Evolutionary conservation across 352 stramenopile genomes (phyloP).

Genomic region (Pythium vanterpoolii): DNA sequence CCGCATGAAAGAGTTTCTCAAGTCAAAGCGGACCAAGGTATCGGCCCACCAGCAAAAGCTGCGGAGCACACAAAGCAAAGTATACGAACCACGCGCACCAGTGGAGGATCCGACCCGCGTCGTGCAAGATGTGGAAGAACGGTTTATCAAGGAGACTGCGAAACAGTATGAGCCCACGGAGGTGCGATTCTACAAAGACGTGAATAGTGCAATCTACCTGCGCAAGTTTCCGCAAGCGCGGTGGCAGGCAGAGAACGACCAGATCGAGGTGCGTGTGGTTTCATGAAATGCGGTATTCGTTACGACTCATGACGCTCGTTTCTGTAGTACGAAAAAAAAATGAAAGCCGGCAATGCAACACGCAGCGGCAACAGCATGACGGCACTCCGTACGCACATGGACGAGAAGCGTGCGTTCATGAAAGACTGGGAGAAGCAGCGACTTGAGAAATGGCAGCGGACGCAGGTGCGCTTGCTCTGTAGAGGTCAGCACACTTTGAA

Average conservation of each 20-base stretch:
- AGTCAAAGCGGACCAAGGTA: slow-evolving; percentile 24
- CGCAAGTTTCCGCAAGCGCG: slow-evolving; percentile 59
- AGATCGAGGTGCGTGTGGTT: slow-evolving; percentile 26
- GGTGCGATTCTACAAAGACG: slow-evolving; percentile 50
- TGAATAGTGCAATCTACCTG: slow-evolving; percentile 68
- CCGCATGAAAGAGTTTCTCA: slow-evolving; percentile 53
- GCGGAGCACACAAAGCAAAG: slow-evolving; percentile 15
- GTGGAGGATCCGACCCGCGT: slow-evolving; percentile 4
- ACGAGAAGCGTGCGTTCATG: slow-evolving; percentile 60
- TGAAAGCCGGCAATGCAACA: slow-evolving; percentile 22
- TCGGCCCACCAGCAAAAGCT: slow-evolving; percentile 11
- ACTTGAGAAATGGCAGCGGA: slow-evolving; percentile 48
- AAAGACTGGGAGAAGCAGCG: slow-evolving; percentile 56
- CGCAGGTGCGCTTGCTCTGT: slow-evolving; percentile 33
- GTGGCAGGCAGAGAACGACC: slow-evolving; percentile 50
- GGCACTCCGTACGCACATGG: slow-evolving; percentile 41
- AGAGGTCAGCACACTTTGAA: neutral
- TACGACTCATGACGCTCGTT: too few relatives aligned
- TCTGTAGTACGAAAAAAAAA: slow-evolving; percentile 31
- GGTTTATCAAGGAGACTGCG: slow-evolving; percentile 42
- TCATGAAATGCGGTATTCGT: neutral
- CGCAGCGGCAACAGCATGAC: slow-evolving; percentile 23
- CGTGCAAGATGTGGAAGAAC: slow-evolving; percentile 48
- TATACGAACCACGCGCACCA: slow-evolving; percentile 17
- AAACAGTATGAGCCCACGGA: slow-evolving; percentile 43